phyloP scores from a whole-genome alignment of 2,329 filamentous ascomycete species.

The Aspergillus sp. region DNA sequence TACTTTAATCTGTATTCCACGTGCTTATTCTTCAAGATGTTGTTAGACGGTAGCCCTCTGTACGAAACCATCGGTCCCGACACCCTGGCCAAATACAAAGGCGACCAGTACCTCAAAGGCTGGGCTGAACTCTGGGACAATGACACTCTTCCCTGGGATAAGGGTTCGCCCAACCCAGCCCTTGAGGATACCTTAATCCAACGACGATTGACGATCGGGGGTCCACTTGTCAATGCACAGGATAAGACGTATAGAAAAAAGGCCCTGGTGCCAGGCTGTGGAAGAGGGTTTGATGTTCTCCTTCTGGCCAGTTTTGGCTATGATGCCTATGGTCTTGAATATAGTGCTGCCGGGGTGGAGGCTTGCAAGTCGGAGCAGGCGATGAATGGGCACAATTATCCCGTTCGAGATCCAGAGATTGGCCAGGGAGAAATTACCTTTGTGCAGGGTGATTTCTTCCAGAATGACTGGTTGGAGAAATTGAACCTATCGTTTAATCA shows the following conservation, averaged over 20 bases:
- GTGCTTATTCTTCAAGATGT: not conserved
- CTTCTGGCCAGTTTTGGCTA: constrained; percentile 71
- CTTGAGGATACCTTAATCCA: constrained; percentile 50
- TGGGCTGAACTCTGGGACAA: constrained; percentile 56
- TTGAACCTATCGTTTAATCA: constrained; percentile 26
- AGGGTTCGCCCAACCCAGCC: constrained; percentile 54
- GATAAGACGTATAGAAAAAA: constrained; percentile 36
- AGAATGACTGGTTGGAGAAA: constrained; percentile 36
- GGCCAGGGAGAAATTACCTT: constrained; percentile 38
- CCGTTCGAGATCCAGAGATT: constrained; percentile 26
- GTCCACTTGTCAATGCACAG: constrained; percentile 16
- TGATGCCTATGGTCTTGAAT: constrained; percentile 71
- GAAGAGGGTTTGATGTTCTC: constrained; percentile 74
- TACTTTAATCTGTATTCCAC: no score
- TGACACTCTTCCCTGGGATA: constrained; percentile 56
- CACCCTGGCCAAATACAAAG: constrained; percentile 36
- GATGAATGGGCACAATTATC: constrained; percentile 30
- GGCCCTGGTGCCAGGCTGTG: constrained; percentile 77
- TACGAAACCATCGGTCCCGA: no score
- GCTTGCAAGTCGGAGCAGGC: constrained; percentile 32
- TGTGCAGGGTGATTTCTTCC: constrained; percentile 42
- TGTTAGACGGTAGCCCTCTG: no score
- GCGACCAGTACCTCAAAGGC: constrained; percentile 39
- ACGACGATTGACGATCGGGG: constrained; percentile 32
- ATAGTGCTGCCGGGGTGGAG: constrained; percentile 48